Base-by-base conservation (phyloP, 441 rosid genomes). In the Croton setiger region DNA sequence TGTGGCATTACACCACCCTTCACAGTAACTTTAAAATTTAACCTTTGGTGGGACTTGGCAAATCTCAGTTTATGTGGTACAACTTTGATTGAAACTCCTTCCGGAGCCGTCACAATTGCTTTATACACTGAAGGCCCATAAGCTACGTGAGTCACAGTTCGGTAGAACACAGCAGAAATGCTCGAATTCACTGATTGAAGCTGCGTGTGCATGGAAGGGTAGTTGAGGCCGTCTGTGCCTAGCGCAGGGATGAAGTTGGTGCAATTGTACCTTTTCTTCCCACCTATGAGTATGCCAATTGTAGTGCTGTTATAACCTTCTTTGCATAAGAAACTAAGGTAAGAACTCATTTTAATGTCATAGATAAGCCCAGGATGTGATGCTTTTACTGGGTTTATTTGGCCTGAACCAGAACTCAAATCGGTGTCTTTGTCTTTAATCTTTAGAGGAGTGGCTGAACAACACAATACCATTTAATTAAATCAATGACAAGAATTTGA, bases 391-490 rank as follows among this genome's bases (percentile, higher is more conserved):
- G 93, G 93, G 62, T 82, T 76, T 9, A 91, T 76, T 69, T 91
- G 90, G n/a, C 97, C 93, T 0, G 86, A 68, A 4, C 93, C 92
- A 2, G 81, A 79, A 15, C 71, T 78, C 66, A 89, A 78, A 27
- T 86, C 84, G 9, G 81, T 76, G 13, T 83, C 85, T 60, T 65
- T 41, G 66, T 78, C 67, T 4, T 17, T n/a, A 27, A 72, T 76
- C 20, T 74, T 86, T 87, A 93, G 81, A 4, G 89, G 90, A 5
- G 82, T 83, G 69, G 96, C 97, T 91, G 74, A 48, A n/a, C n/a
- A n/a, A n/a, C n/a, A n/a, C n/a, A n/a, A n/a, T n/a, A n/a, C n/a
- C n/a, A n/a, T n/a, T n/a, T n/a, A n/a, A n/a, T n/a, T n/a, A n/a
- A n/a, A 80, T 45, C 54, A 64, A 72, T 13, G 14, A 47, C 45